Evolutionary conservation across 768 basidiomycete genomes (phyloP).

Genomic region (Trametes cinnabarina): DNA sequence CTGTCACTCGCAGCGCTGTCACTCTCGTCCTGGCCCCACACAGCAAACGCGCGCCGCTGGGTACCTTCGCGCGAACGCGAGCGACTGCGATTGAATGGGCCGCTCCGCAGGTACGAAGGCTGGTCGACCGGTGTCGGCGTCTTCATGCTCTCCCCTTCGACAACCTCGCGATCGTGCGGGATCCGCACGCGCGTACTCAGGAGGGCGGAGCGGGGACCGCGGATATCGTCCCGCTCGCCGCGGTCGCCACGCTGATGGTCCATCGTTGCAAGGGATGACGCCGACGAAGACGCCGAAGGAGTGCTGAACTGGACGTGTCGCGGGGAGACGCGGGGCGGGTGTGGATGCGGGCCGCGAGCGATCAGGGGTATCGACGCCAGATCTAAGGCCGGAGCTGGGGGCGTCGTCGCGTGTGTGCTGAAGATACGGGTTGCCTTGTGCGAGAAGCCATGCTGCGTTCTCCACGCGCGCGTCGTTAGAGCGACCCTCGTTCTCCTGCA

Average conservation of each 20-base stretch:
- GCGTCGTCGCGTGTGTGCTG: conserved; percentile 34
- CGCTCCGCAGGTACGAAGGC: conserved; percentile 23
- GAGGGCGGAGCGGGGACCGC: conserved; percentile 36
- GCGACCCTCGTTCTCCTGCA: conserved; percentile 2
- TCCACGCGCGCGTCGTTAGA: conserved; percentile 16
- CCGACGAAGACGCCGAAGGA: conserved; percentile 33
- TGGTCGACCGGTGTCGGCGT: conserved; percentile 55
- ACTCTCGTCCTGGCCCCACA: conserved; percentile 87
- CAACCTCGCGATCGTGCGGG: conserved; percentile 58
- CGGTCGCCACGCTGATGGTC: conserved; percentile 37
- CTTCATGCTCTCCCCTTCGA: conserved; percentile 51
- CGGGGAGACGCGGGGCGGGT: conserved; percentile 43
- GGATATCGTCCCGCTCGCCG: conserved; percentile 54
- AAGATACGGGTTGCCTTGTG: conserved; percentile 31
- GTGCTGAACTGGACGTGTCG: conserved; percentile 52
- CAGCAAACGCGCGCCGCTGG: conserved; percentile 53
- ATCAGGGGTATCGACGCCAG: conserved; percentile 64
- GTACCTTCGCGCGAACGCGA: conserved; percentile 25
- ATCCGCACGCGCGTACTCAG: conserved; percentile 41
- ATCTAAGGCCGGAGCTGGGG: conserved; percentile 40
- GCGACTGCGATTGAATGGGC: conserved; percentile 22
- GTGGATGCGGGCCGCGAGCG: conserved; percentile 53
- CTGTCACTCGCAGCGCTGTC: conserved; percentile 82
- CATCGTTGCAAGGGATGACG: conserved; percentile 43
- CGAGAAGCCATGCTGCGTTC: conserved; percentile 33